Conservation (phyloP, 2,329 filamentous ascomycete genomes). For the Monosporascus sp. region DNA sequence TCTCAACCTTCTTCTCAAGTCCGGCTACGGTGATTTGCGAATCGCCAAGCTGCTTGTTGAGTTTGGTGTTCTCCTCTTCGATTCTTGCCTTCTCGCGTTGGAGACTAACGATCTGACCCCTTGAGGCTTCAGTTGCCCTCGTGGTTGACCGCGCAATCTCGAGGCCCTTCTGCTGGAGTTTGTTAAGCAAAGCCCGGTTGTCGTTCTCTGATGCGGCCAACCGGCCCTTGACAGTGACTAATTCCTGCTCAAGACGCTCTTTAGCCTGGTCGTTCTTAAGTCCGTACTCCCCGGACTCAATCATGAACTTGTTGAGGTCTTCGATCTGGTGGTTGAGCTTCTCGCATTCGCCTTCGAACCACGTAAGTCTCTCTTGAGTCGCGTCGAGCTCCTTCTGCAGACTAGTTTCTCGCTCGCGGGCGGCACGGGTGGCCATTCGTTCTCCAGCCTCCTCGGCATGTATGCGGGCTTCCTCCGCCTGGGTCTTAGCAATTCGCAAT, state of each 20-base stretch:
- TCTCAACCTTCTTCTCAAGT: slow-evolving; percentile 91
- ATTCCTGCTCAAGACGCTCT: slow-evolving; percentile 83
- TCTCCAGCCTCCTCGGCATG: slow-evolving; percentile 79
- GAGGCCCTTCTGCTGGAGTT: slow-evolving; percentile 93
- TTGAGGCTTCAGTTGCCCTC: slow-evolving; percentile 76
- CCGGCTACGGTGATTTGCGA: slow-evolving; percentile 76
- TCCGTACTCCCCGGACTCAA: slow-evolving; percentile 84
- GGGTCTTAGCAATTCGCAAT: slow-evolving; percentile 75
- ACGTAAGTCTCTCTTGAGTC: slow-evolving; percentile 68
- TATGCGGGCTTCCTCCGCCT: slow-evolving; percentile 78
- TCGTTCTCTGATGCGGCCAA: slow-evolving; percentile 92
- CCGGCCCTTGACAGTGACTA: slow-evolving; percentile 85
- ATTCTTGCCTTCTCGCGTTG: slow-evolving; percentile 77
- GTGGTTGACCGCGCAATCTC: slow-evolving; percentile 91
- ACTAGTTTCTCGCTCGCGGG: slow-evolving; percentile 73
- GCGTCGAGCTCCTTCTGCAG: slow-evolving; percentile 76
- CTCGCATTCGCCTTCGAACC: slow-evolving; percentile 73
- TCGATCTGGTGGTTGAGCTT: slow-evolving; percentile 77
- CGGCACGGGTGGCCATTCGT: slow-evolving; percentile 69
- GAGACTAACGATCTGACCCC: slow-evolving; percentile 68
- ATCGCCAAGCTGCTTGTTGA: slow-evolving; percentile 81
- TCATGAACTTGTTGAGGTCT: slow-evolving; percentile 78
- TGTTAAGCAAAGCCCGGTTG: slow-evolving; percentile 91
- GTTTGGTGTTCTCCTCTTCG: slow-evolving; percentile 75
- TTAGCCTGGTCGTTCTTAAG: slow-evolving; percentile 90